Evolutionary conservation across 2,329 filamentous ascomycete genomes (phyloP), one percentile per base, ranked within the genome.

Genomic region (Colletotrichum noveboracense): DNA sequence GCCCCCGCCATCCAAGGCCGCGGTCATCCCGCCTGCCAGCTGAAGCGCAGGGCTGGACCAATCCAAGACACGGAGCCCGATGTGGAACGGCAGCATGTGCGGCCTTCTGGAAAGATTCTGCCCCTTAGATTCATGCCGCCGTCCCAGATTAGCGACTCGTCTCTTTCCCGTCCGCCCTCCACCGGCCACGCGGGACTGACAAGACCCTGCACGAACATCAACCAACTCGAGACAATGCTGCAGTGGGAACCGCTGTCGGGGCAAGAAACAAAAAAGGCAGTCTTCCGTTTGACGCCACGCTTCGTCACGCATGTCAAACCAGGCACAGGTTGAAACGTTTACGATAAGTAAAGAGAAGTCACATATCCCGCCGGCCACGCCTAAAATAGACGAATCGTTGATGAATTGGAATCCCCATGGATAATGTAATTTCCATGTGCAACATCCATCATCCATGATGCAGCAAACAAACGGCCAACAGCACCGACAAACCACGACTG

Each of bases 111-210:
- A 76, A 74, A 65, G 65, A 76, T 76, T 69, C 70, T 65, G 24
- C 58, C 70, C 70, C 64, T 69, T 74, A 69, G 70, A 67, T 67
- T 73, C 62, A 71, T 58, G 62, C 70, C 43, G 43, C 43, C 56
- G 70, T 64, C 64, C 65, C 64, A 74, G 74, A 76, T 76, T 76
- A 74, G 74, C 70, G 70, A 76, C 65, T 76, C 28, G 28, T 69
- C 48, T 69, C 48, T 52, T 75, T 73, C 43, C 64, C 73, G 28
- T 26, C 68, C 30, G 43, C 61, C 55, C 62, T 75, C 68, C 36
- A 71, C 71, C 24, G 32, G 62, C 72, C 69, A 75, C 62, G 55
- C 72, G 69, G 67, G 71, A 48, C 58, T 34, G 58, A 74, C 56
- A 65, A 70, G 66, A 65, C 71, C 71, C 71, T 74, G 71, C 52